Percentiles rank a stretch among this genome's conserved stretches.
These are phyloP conservation scores for Blastocystis sp. DNA, from an alignment of 352 stramenopile species.

Conservation along the genomic window DNA sequence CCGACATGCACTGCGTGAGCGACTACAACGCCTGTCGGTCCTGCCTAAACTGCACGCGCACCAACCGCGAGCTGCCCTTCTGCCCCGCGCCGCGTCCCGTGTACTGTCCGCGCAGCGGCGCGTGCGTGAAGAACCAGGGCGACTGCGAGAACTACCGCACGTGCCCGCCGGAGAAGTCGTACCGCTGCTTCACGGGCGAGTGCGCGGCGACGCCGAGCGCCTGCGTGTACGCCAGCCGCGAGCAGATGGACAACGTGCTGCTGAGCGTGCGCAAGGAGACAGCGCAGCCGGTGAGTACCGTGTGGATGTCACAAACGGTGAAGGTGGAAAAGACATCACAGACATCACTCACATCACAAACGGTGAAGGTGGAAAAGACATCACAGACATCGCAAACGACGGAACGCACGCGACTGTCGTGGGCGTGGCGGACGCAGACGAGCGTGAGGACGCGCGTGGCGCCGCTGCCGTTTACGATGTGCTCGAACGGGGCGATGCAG, in stretches of 20 bases:
- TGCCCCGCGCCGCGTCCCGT: conserved; percentile 25
- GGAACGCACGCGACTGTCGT: too few species aligned
- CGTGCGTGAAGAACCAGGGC: conserved; percentile 47
- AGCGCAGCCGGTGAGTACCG: neutral
- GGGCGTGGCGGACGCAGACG: too few species aligned
- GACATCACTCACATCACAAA: too few species aligned
- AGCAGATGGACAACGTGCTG: neutral
- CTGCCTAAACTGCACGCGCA: conserved; percentile 15
- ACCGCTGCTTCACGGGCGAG: conserved; percentile 48
- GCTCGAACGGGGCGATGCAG: conserved; percentile 16
- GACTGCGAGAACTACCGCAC: conserved; percentile 18
- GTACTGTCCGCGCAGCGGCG: neutral
- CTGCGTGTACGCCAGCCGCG: conserved; percentile 12
- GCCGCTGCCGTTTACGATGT: conserved; percentile 10
- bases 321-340: too few species aligned
- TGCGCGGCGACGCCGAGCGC: conserved; percentile 10
- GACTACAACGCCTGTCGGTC: conserved; percentile 8
- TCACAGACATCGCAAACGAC: too few species aligned
- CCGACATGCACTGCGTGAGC: conserved; percentile 46
- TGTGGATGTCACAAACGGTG: neutral
- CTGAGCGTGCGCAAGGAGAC: neutral
- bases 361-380: too few species aligned
- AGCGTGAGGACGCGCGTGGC: too few species aligned
- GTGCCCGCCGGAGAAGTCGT: conserved; percentile 7
- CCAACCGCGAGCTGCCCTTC: conserved; percentile 23